Base-by-base conservation (phyloP, 345 rosid species). In the Geranium rotundifolium region DNA sequence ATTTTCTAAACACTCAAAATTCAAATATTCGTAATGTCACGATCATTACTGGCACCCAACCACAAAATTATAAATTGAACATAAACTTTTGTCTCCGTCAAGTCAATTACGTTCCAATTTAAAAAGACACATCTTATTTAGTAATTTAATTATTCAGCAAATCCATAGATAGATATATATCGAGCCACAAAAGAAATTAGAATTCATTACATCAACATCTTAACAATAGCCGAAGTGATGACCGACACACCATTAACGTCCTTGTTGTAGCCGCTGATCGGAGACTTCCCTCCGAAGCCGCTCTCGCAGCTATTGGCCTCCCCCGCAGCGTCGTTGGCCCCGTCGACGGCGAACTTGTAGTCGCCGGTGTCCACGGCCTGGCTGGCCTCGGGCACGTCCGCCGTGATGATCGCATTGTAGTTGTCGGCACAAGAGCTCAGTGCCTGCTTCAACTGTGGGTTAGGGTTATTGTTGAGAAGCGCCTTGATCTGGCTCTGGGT, bases 331-430 rank as follows among this genome's bases (percentile, higher is more conserved):
- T 71, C 79, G 4, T 19, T 56, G 29, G 71, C 54, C 12, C 62
- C 64, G 1, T 14, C 46, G 23, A 66, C 76, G 0, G 71, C 73
- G 50, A 71, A 72, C 67, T 73, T 80, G 3, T 73, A 76, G 27
- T 75, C 18, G 0, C 75, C 79, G 58, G 63, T 63, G 17, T 20
- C 13, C 23, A 80, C 37, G 15, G 72, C 71, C 4, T 60, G 65
- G 20, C 58, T 60, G 4, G 75, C 54, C 7, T 29, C 57, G 1
- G 63, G 67, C 20, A 77, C 31, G n/a, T 69, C 65, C 3, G 31
- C 72, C 20, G 65, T 56, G 16, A 77, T 29, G 7, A 76, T 76
- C 10, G 64, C 37, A 39, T 65, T 57, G 58, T 83, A 78, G 2
- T 29, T 15, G 0, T 4, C 14, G 34, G 15, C 63, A 60, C 78